Evolutionary conservation across 768 basidiomycete species (phyloP).

Genomic region (Flagelloscypha sp.): DNA sequence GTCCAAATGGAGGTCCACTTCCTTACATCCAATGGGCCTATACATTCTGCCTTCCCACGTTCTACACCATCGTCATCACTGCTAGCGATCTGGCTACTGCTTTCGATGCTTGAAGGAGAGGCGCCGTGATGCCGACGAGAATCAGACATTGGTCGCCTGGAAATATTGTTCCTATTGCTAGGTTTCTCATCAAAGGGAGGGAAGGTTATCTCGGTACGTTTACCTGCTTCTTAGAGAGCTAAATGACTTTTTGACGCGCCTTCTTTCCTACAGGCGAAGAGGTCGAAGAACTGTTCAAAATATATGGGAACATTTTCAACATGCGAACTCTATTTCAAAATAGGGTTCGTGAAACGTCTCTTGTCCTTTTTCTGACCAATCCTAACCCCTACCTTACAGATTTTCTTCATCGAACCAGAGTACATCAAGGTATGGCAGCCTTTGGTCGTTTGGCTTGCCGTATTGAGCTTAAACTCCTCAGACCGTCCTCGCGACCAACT

Average conservation of each 20-base stretch:
- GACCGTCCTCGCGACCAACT: constrained; percentile 38
- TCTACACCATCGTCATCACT: constrained; percentile 4
- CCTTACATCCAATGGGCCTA: constrained; percentile 1
- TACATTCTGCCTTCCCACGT: constrained; percentile 5
- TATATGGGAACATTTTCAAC: too few species aligned
- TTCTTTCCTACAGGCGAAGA: too few species aligned
- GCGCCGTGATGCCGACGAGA: constrained; percentile 5
- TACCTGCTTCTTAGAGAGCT: too few species aligned
- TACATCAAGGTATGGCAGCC: constrained; percentile 28
- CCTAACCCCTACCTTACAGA: constrained; percentile 16
- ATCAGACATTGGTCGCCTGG: too few species aligned
- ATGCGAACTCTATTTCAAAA: constrained; percentile 30
- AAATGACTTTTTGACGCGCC: too few species aligned
- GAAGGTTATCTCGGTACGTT: too few species aligned
- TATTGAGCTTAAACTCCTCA: constrained; percentile 10
- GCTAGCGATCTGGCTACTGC: constrained; percentile 1
- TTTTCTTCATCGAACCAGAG: constrained; percentile 41
- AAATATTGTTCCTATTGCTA: too few species aligned
- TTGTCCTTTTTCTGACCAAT: not conserved
- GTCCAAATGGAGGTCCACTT: not conserved
- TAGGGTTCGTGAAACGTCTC: constrained; percentile 19
- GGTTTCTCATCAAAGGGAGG: too few species aligned
- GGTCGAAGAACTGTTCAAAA: too few species aligned
- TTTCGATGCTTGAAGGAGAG: constrained; percentile 5
- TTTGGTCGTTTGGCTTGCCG: not conserved